phyloP scores from a whole-genome alignment of 257 asterid species.

The Solanum sejunctum region DNA sequence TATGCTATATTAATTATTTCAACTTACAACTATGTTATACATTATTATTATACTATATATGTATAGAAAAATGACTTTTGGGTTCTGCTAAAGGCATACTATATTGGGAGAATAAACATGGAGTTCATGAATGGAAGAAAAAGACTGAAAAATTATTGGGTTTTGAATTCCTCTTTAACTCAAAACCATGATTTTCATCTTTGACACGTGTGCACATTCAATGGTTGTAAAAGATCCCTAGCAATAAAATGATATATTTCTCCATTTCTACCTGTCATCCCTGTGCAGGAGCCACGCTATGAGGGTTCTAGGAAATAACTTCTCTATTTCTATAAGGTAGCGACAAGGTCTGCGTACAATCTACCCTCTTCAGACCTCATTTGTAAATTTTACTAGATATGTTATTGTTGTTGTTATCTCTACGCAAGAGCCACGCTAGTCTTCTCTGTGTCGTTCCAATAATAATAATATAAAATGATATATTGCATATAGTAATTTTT shows the following conservation, averaged over 20 bases:
- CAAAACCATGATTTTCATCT: not conserved
- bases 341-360: no score
- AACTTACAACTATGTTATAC: not conserved
- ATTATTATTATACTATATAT: not conserved
- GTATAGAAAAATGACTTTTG: not conserved
- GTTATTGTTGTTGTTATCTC: no score
- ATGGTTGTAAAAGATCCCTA: not conserved
- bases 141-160: not conserved
- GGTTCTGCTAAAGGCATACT: not conserved
- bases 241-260: not conserved
- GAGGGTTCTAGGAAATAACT: no score
- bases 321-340: no score
- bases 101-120: not conserved
- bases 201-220: not conserved
- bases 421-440: no score
- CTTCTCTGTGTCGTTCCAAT: no score
- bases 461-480: not conserved
- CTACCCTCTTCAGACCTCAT: no score
- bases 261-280: no score
- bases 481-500: not conserved
- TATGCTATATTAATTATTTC: not conserved
- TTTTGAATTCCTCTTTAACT: not conserved
- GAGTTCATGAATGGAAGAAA: not conserved
- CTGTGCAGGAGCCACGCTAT: no score
- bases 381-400: no score